Conservation (phyloP, 2,329 filamentous ascomycete genomes). For the Pseudogymnoascus sp. region DNA sequence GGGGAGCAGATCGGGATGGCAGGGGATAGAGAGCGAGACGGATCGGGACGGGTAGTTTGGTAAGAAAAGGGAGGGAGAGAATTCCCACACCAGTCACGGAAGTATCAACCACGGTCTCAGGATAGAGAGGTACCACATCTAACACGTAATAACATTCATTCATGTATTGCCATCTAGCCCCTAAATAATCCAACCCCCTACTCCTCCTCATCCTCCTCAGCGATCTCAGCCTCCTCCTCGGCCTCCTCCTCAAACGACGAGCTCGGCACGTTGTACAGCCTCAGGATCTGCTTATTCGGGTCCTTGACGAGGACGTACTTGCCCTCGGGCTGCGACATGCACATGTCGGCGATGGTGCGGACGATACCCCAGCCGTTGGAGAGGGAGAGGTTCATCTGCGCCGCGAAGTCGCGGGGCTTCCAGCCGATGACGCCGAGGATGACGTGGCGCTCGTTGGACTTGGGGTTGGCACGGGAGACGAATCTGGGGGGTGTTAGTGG, state of each 20-base stretch:
- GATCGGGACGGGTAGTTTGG: background rate
- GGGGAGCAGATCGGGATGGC: background rate
- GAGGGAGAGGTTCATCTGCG: conserved; percentile 95
- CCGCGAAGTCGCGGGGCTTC: conserved; percentile 94
- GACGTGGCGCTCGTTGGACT: conserved; percentile 87
- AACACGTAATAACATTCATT: conserved; percentile 4
- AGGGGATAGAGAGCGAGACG: background rate
- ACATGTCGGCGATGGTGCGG: conserved; percentile 94
- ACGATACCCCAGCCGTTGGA: conserved; percentile 99
- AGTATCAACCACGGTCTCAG: background rate
- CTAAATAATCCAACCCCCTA: background rate
- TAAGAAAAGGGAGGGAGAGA: background rate
- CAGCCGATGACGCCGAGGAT: conserved; percentile 92
- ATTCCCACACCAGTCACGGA: background rate
- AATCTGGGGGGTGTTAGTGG: conserved; percentile 52
- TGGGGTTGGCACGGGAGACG: conserved; percentile 88
- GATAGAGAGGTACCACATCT: background rate
- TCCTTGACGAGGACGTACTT: conserved; percentile 82
- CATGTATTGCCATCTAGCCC: background rate
- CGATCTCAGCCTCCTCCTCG: conserved; percentile 50
- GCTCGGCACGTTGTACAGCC: conserved; percentile 82
- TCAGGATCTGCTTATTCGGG: conserved; percentile 91
- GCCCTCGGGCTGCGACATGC: conserved; percentile 65
- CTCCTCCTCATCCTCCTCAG: conserved; percentile 24
- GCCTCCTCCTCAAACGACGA: conserved; percentile 86